phyloP scores from a whole-genome alignment of 768 basidiomycete genomes.

The Chalciporus chontae region DNA sequence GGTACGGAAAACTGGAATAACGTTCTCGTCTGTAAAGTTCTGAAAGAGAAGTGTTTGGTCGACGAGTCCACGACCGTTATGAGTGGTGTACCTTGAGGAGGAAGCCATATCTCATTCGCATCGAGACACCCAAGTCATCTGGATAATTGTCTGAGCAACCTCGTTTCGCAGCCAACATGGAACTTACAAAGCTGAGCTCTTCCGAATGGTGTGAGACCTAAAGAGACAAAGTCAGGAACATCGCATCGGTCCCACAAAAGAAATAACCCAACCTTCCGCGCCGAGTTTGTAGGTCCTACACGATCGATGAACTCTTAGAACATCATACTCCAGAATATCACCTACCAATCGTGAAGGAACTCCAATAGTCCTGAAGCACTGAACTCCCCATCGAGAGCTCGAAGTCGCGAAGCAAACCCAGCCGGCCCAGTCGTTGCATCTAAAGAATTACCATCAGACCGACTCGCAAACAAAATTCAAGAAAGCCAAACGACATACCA shows the following conservation, averaged over 20 bases:
- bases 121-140: constrained; percentile 42
- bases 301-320: background rate
- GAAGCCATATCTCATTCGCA: constrained; percentile 42
- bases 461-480: constrained; percentile 17
- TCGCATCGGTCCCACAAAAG: background rate
- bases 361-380: constrained; percentile 55
- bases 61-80: background rate
- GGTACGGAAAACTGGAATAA: constrained; percentile 50
- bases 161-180: background rate
- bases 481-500: constrained; percentile 19
- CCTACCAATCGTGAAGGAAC: constrained; percentile 78
- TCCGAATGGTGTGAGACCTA: constrained; percentile 79
- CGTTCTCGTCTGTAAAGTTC: constrained; percentile 37
- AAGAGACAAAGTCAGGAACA: background rate
- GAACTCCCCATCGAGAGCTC: constrained; percentile 48
- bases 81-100: constrained; percentile 30
- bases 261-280: constrained; percentile 51
- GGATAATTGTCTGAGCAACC: background rate
- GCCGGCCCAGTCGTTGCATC: constrained; percentile 35
- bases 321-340: constrained; percentile 4
- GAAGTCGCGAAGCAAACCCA: constrained; percentile 49
- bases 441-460: constrained; percentile 16
- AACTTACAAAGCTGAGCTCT: constrained; percentile 74
- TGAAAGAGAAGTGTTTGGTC: constrained; percentile 27
- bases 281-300: constrained; percentile 81